These are phyloP conservation scores for Rhodotorula sp. DNA, from an alignment of 1,284 basidiomycete species.

Conservation along the genomic window DNA sequence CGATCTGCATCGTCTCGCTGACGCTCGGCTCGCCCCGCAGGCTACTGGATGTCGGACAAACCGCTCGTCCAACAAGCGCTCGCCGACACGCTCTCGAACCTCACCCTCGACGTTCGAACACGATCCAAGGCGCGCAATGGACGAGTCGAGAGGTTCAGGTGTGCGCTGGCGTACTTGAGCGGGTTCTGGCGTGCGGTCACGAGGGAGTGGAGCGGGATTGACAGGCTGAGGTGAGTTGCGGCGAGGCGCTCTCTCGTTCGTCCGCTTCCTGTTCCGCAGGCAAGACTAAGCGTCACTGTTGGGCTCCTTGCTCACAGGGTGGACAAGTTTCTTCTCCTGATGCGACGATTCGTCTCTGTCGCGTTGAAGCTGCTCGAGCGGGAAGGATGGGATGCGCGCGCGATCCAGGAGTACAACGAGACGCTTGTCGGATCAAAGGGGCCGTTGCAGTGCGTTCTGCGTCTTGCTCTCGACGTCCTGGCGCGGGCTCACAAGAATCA, in stretches of 20 bases:
- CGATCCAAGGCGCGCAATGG: slow-evolving; percentile 39
- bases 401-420: slow-evolving; percentile 62
- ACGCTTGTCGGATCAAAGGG: slow-evolving; percentile 66
- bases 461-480: too few relatives aligned
- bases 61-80: slow-evolving; percentile 92
- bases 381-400: slow-evolving; percentile 62
- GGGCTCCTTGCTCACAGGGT: too few relatives aligned
- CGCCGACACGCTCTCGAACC: slow-evolving; percentile 76
- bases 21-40: slow-evolving; percentile 50
- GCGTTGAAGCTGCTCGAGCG: slow-evolving; percentile 75
- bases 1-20: background rate
- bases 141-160: slow-evolving; percentile 42
- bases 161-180: slow-evolving; percentile 71
- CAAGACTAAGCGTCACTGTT: too few relatives aligned
- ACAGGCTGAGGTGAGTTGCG: slow-evolving; percentile 68
- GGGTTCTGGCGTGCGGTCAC: slow-evolving; percentile 89
- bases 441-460: slow-evolving; percentile 70
- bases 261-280: background rate
- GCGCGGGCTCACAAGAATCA: too few relatives aligned
- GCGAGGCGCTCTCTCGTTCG: background rate
- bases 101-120: slow-evolving; percentile 63
- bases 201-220: slow-evolving; percentile 88
- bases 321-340: slow-evolving; percentile 96
- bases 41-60: slow-evolving; percentile 99
- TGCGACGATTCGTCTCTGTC: slow-evolving; percentile 81